phyloP scores from a whole-genome alignment of 1,284 basidiomycete genomes.

The Pseudozyma hubeiensis region DNA sequence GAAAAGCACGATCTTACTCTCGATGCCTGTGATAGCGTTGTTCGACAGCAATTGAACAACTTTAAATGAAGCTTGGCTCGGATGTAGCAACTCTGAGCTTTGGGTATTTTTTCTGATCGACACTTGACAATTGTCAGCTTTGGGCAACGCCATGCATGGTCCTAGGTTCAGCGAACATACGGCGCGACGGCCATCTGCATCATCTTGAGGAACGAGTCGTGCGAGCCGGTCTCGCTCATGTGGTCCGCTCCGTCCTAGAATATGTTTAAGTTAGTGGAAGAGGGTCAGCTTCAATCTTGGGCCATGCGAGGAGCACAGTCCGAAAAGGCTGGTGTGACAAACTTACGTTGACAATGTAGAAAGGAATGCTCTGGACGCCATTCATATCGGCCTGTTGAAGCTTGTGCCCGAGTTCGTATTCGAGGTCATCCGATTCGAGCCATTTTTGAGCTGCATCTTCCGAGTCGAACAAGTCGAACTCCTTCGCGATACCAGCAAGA shows the following conservation, averaged over 20 bases:
- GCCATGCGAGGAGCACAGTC: not conserved
- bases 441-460: conserved; percentile 35
- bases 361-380: conserved; percentile 52
- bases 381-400: conserved; percentile 54
- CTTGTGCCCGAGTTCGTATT: conserved; percentile 49
- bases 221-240: conserved; percentile 46
- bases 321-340: too few species aligned
- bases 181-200: conserved; percentile 54
- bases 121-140: too few species aligned
- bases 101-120: too few species aligned
- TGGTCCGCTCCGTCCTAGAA: conserved; percentile 45
- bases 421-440: conserved; percentile 50
- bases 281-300: not conserved
- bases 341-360: conserved; percentile 52
- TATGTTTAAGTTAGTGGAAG: not conserved
- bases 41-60: too few species aligned
- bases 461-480: conserved; percentile 33
- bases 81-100: too few species aligned
- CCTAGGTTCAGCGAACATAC: conserved; percentile 25
- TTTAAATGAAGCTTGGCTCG: too few species aligned
- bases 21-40: too few species aligned
- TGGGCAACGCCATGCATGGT: too few species aligned
- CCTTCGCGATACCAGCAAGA: conserved; percentile 30
- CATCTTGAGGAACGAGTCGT: conserved; percentile 50
- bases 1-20: too few species aligned